Conservation (phyloP, 176 grass and related monocot genomes). For the Carex parvula region DNA sequence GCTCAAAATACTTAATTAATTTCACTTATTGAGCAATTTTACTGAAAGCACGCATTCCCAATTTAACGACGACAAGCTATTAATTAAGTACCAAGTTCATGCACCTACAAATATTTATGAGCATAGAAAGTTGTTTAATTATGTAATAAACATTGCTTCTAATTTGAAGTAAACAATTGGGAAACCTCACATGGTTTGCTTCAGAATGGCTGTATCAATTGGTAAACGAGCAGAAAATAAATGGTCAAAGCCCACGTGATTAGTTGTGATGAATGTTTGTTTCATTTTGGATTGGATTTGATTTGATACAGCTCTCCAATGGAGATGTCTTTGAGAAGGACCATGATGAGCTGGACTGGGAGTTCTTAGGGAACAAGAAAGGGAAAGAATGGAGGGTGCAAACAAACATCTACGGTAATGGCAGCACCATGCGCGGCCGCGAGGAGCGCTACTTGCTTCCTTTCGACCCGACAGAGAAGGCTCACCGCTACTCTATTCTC, state of each 20-base stretch:
- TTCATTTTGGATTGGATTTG: slow-evolving; percentile 20
- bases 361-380: slow-evolving; percentile 54
- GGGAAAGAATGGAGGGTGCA: slow-evolving; percentile 54
- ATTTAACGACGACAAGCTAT: background rate
- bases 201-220: background rate
- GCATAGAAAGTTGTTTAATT: background rate
- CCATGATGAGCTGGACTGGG: slow-evolving; percentile 53
- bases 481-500: slow-evolving; percentile 46
- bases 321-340: slow-evolving; percentile 51
- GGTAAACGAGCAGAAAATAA: background rate
- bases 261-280: slow-evolving; percentile 19
- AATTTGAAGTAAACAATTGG: background rate
- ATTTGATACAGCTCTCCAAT: slow-evolving; percentile 47
- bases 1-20: background rate
- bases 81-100: background rate
- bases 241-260: slow-evolving; percentile 8
- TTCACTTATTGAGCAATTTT: background rate
- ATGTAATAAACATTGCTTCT: background rate
- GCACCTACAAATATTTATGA: slow-evolving; percentile 9
- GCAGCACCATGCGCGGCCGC: slow-evolving; percentile 42
- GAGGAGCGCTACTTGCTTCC: slow-evolving; percentile 49
- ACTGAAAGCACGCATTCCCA: background rate
- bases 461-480: slow-evolving; percentile 45
- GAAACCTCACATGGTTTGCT: slow-evolving; percentile 19
- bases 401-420: slow-evolving; percentile 55